Conservation (phyloP, 2,329 filamentous ascomycete species). For the Blastomyces parvus region DNA sequence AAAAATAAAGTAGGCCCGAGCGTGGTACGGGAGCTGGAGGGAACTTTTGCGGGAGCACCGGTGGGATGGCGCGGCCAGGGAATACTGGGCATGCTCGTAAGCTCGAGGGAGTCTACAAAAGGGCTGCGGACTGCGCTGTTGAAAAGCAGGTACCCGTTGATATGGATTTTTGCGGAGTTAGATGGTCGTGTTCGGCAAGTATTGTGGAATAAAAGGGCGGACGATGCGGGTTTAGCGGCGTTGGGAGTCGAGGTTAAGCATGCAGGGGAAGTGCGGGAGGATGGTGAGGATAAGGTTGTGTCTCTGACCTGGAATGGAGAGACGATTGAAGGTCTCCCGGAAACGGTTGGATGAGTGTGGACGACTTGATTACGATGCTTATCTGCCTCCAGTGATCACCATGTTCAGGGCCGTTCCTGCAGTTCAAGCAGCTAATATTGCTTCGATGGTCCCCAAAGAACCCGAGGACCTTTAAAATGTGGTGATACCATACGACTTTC, state of each 20-base stretch:
- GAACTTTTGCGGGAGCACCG: constrained; percentile 65
- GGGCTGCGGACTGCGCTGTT: constrained; percentile 66
- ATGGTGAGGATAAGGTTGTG: constrained; percentile 17
- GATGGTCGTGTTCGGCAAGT: constrained; percentile 33
- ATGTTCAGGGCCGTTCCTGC: neutral
- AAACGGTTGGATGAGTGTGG: neutral
- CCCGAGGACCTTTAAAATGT: neutral
- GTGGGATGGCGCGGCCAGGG: constrained; percentile 57
- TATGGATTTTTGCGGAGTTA: constrained; percentile 44
- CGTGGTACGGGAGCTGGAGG: constrained; percentile 43
- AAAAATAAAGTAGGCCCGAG: constrained; percentile 36
- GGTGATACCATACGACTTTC: neutral
- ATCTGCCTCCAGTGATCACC: neutral
- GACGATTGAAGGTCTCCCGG: constrained; percentile 18
- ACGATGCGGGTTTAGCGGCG: constrained; percentile 30
- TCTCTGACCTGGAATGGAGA: constrained; percentile 30
- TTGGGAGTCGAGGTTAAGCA: constrained; percentile 33
- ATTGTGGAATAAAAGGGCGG: constrained; percentile 37
- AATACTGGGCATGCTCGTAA: constrained; percentile 62
- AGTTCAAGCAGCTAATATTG: neutral
- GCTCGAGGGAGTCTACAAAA: constrained; percentile 60
- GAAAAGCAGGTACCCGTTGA: constrained; percentile 59
- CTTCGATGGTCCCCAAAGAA: neutral
- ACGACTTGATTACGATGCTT: neutral
- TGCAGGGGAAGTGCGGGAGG: constrained; percentile 10